Evolutionary conservation across 2,329 filamentous ascomycete species (phyloP), one percentile per base, ranked within the genome.

Genomic region (Aspergillus luchuensis): DNA sequence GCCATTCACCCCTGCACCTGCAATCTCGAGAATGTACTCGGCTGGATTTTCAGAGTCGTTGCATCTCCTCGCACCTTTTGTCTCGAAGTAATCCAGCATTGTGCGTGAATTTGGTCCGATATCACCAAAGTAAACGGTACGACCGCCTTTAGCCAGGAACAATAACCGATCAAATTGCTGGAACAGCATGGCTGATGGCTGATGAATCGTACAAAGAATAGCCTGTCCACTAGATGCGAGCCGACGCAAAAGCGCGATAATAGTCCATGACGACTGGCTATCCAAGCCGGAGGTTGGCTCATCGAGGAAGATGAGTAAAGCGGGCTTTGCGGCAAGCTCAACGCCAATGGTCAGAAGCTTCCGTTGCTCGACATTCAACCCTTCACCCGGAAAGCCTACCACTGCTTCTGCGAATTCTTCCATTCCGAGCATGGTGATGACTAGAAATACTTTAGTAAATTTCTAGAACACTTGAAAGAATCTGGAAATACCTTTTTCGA

Each of bases 231-330:
- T 89, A 74, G 94, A 90, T 69, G 91, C 91, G 21, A 97, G 82
- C 78, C 95, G 96, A 76, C 94, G 88, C 47, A 97, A 82, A 15
- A 97, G 85, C 67, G 90, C 87, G 49, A 91, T 83, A 71, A 97
- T 96, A 61, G 91, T 89, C 91, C 91, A 97, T 0, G 91, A 92
- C 3, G 91, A 95, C 76, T 96, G 92, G 61, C 87, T 91, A 74
- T 97, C 93, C 5, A 97, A 84, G 76, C 93, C 93, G 41, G 91
- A 96, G 1, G 92, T 97, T 7, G 92, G 92, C 74, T 97, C 92
- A 69, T 97, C 93, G 28, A 97, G 86, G 77, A 97, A 97, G 30
- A 96, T 85, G 49, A 96, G 81, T 57, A 97, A 82, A 15, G 89
- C 87, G 10, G 93, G 93, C 78, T 94, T 96, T 4, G 93, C 92